Percentiles rank a stretch among this genome's conserved stretches.
These are phyloP conservation scores for Vicia villosa DNA, from an alignment of 306 rosid species.

Conservation along the genomic window DNA sequence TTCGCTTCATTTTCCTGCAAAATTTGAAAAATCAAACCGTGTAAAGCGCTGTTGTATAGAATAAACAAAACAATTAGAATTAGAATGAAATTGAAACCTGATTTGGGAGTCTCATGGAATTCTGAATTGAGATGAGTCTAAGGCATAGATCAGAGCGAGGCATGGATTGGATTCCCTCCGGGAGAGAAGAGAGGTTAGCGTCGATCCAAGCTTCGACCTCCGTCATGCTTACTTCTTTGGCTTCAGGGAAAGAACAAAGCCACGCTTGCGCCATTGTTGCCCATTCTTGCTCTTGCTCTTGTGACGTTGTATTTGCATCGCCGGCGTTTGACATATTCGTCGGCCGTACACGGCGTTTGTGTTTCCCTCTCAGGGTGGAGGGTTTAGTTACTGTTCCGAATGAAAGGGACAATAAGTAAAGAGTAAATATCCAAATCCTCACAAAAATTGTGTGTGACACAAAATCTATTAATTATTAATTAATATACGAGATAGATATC, in stretches of 20 bases:
- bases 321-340: conserved; percentile 53
- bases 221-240: conserved; percentile 71
- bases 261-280: conserved; percentile 97
- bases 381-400: conserved; percentile 1
- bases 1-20: conserved; percentile 62
- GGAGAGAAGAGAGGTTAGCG: conserved; percentile 66
- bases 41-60: neutral
- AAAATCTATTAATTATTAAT: too few relatives aligned
- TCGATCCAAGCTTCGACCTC: conserved; percentile 97
- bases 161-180: conserved; percentile 80
- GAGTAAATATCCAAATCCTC: neutral
- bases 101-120: conserved; percentile 66
- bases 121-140: conserved; percentile 80
- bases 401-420: neutral
- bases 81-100: conserved; percentile 8
- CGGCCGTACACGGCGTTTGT: neutral
- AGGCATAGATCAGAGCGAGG: conserved; percentile 81
- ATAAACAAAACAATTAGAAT: neutral
- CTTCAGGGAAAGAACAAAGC: conserved; percentile 77
- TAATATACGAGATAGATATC: too few relatives aligned
- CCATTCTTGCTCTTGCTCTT: conserved; percentile 64
- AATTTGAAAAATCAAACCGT: conserved; percentile 17
- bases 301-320: conserved; percentile 26
- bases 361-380: neutral
- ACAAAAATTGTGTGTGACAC: too few relatives aligned